phyloP scores from a whole-genome alignment of 2,329 filamentous ascomycete species.

The Aspergillus sp. region DNA sequence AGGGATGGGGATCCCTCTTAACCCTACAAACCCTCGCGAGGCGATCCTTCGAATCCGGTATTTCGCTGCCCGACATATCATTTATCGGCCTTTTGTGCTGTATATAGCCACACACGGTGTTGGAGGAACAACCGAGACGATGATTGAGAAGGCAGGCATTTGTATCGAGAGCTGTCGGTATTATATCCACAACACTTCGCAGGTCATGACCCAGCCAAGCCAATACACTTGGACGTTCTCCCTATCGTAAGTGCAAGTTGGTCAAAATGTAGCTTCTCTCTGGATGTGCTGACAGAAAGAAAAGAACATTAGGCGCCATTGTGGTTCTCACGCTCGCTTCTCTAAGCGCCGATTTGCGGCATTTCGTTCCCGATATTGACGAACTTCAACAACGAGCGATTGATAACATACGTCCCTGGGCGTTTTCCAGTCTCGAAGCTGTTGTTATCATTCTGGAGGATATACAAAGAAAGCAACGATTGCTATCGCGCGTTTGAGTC shows the following conservation, averaged over 20 bases:
- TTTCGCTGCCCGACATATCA: neutral
- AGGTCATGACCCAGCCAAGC: neutral
- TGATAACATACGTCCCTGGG: neutral
- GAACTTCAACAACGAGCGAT: neutral
- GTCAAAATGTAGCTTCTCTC: neutral
- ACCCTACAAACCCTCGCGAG: neutral
- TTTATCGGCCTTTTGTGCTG: neutral
- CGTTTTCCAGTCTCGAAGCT: neutral
- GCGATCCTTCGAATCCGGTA: neutral
- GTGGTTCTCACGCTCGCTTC: neutral
- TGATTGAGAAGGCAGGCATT: neutral
- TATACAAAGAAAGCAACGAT: neutral
- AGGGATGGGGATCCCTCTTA: neutral
- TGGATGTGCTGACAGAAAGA: neutral
- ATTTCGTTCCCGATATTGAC: conserved; percentile 1
- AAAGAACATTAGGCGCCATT: neutral
- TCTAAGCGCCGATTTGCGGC: neutral
- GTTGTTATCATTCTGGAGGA: neutral
- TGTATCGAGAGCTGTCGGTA: conserved; percentile 1
- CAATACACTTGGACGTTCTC: conserved; percentile 1
- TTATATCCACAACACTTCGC: neutral
- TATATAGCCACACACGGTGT: neutral
- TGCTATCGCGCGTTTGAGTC: neutral
- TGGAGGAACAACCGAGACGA: neutral
- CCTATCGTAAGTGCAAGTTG: neutral